Conservation (phyloP, 2,329 filamentous ascomycete genomes). For the Venturia carpophila region DNA sequence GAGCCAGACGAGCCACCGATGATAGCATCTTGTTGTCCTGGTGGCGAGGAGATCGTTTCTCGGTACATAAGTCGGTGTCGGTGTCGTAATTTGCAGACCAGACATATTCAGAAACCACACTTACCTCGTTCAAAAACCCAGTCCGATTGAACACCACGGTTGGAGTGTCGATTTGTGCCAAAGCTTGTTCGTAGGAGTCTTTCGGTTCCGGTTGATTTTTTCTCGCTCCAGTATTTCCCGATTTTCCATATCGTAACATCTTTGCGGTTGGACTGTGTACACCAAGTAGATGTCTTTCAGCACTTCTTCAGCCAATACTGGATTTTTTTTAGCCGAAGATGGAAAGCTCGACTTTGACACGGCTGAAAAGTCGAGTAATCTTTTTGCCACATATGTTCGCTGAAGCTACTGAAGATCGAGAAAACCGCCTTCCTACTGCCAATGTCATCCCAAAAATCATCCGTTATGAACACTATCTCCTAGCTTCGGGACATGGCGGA, state of each 20-base stretch:
- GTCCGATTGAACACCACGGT: neutral
- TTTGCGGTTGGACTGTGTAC: slow-evolving; percentile 21
- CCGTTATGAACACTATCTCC: too few relatives aligned
- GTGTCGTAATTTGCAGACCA: slow-evolving; percentile 14
- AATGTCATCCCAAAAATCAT: too few relatives aligned
- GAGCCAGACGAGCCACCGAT: too few relatives aligned
- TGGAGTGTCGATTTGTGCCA: neutral
- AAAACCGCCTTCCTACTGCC: too few relatives aligned
- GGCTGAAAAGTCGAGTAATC: too few relatives aligned
- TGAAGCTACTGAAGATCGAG: too few relatives aligned
- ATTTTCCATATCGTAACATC: slow-evolving; percentile 20
- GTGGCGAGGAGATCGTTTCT: too few relatives aligned
- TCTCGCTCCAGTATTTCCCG: slow-evolving; percentile 20
- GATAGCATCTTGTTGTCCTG: too few relatives aligned
- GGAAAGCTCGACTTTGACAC: too few relatives aligned
- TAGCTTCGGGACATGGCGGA: neutral
- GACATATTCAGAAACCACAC: slow-evolving; percentile 1
- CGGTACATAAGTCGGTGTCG: slow-evolving; percentile 5
- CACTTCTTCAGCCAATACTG: too few relatives aligned
- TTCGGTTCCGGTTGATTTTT: slow-evolving; percentile 17
- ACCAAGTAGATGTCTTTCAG: slow-evolving; percentile 11
- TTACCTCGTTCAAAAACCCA: slow-evolving; percentile 12
- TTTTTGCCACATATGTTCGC: too few relatives aligned
- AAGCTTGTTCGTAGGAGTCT: slow-evolving; percentile 10
- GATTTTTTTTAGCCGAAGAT: too few relatives aligned